Conservation (phyloP, 345 rosid species). For the Moricandia moricandioides region DNA sequence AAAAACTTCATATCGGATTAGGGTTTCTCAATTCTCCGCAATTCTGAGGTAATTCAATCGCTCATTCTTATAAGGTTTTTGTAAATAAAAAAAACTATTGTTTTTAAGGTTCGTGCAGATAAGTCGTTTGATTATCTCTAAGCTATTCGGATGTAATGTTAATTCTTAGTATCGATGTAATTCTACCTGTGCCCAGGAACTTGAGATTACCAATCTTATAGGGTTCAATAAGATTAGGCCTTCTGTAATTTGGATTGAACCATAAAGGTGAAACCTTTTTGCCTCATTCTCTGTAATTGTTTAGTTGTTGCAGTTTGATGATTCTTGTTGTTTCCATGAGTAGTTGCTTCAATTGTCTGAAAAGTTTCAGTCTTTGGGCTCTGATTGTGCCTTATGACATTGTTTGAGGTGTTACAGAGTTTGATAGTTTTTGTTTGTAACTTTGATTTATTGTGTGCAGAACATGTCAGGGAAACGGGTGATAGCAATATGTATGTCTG, state of each 20-base stretch:
- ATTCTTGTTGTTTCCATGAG: neutral
- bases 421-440: no score
- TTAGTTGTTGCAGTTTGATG: neutral
- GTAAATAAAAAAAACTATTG: neutral
- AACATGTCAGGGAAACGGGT: constrained; percentile 61
- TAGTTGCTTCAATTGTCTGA: neutral
- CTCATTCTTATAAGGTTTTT: neutral
- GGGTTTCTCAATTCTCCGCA: constrained; percentile 13
- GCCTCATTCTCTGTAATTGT: neutral
- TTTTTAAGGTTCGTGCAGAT: constrained; percentile 8
- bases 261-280: constrained; percentile 12
- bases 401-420: no score
- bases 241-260: neutral
- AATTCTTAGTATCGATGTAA: neutral
- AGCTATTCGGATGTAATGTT: neutral
- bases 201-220: constrained; percentile 2
- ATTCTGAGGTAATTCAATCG: constrained; percentile 26
- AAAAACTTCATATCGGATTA: constrained; percentile 12
- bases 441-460: no score
- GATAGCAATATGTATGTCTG: constrained; percentile 46
- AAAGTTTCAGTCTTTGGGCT: neutral
- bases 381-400: constrained; percentile 6
- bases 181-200: neutral
- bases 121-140: constrained; percentile 8
- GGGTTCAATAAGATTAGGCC: neutral